A percentile compares a stretch with the other conserved stretches of the same genome.
These are phyloP conservation scores for Ogataea ganodermae DNA, from an alignment of 805 yeast species.

Conservation along the genomic window DNA sequence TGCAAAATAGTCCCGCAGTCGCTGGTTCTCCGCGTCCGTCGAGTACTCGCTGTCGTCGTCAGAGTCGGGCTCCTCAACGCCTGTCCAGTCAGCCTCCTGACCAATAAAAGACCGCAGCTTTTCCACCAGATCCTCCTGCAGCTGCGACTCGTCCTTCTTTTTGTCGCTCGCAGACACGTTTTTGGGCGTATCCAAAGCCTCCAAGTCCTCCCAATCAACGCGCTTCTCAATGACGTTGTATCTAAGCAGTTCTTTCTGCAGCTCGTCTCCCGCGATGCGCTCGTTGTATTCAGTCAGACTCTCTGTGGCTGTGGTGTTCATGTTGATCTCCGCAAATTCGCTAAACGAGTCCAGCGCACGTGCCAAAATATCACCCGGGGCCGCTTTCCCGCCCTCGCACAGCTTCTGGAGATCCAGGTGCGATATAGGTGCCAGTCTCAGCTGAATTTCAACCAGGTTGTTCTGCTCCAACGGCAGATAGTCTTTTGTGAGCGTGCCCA, in stretches of 20 bases:
- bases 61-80: constrained; percentile 23
- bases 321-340: neutral
- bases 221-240: constrained; percentile 22
- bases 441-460: constrained; percentile 9
- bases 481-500: constrained; percentile 1
- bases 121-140: constrained; percentile 27
- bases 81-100: constrained; percentile 10
- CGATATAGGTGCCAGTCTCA: constrained; percentile 13
- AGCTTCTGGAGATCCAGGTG: constrained; percentile 13
- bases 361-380: constrained; percentile 9
- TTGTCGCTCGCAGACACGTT: neutral
- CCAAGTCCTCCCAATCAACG: constrained; percentile 23
- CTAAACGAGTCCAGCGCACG: constrained; percentile 3
- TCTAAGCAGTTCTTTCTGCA: constrained; percentile 34
- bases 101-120: constrained; percentile 28
- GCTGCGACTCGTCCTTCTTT: constrained; percentile 1
- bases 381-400: neutral
- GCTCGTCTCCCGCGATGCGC: constrained; percentile 18
- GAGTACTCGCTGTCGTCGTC: constrained; percentile 27
- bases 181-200: neutral
- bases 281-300: constrained; percentile 18
- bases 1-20: constrained; percentile 28
- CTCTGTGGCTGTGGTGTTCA: neutral
- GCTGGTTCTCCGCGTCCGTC: constrained; percentile 23
- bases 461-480: neutral